Base-by-base conservation (phyloP, 129 eudicot genomes). In the Rutidosis leptorrhynchoides region DNA sequence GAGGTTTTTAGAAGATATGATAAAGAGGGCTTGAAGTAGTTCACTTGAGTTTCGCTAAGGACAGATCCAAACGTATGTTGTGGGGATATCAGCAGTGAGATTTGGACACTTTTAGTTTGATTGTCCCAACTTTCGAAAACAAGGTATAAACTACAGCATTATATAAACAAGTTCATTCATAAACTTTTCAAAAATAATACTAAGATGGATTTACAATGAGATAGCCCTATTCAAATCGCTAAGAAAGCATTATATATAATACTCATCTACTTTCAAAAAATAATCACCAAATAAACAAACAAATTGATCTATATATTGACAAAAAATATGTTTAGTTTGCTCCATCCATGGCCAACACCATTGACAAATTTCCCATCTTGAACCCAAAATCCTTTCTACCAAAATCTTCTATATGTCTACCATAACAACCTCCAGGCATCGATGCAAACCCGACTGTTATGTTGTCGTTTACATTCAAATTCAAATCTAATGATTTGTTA, bases 291-390 rank as follows among this genome's bases (percentile, higher is more conserved):
- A 40, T 40, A 16, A 40, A 40, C n/a, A 11, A 11, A 40, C 4
- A 40, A 40, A 12, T 40, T 3, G 15, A 12, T 40, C n/a, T 40
- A 11, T 11, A 11, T 11, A 40, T 12, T 40, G 46, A 40, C 46
- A 40, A 40, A 25, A 19, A 37, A 20, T 23, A 42, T 49, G 2
- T 19, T 51, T 59, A 75, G 69, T 33, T 30, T 67, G 33, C 69
- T 43, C 59, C 78, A 58, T 81, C 73, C 58, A 82, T 61, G 46
- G 75, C 83, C 49, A 81, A 67, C 15, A 75, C 83, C 49, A 81
- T 67, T 10, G 86, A 74, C 84, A 91, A 87, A 45, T 87, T 80
- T 6, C 98, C 96, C 19, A 85, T 72, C 65, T 73, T 79, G 16
- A 61, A 69, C 20, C 71, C 75, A 29, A 71, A 61, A 62, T 66